phyloP scores from a whole-genome alignment of 1,284 basidiomycete genomes.

The Sphaerobolus stellatus region DNA sequence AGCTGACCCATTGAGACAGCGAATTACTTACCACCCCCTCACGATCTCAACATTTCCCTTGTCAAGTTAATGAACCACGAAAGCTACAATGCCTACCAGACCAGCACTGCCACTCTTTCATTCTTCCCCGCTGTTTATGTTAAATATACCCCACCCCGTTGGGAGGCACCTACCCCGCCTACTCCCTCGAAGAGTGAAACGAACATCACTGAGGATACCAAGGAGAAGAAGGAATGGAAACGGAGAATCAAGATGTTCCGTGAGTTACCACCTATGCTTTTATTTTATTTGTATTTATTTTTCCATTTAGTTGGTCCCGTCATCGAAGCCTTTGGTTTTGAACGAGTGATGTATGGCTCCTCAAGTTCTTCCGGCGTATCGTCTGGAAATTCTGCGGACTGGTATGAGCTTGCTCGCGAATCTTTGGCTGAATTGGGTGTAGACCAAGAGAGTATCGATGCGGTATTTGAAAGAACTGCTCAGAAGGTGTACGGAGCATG shows the following conservation, averaged over 20 bases:
- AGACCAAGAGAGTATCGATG: constrained; percentile 74
- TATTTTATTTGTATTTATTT: constrained; percentile 12
- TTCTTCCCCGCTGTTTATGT: constrained; percentile 72
- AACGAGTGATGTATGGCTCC: constrained; percentile 57
- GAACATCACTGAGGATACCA: constrained; percentile 41
- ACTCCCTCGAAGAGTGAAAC: constrained; percentile 43
- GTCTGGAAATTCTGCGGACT: constrained; percentile 54
- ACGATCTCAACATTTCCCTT: constrained; percentile 67
- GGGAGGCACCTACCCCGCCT: constrained; percentile 64
- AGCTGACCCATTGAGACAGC: constrained; percentile 44
- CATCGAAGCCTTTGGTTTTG: constrained; percentile 61
- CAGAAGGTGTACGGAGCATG: constrained; percentile 53
- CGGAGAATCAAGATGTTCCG: constrained; percentile 85
- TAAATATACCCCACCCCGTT: constrained; percentile 78
- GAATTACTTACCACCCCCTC: constrained; percentile 82
- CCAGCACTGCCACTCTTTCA: constrained; percentile 72
- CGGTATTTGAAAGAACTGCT: constrained; percentile 69
- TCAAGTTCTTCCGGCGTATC: constrained; percentile 42
- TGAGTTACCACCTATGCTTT: too few species aligned
- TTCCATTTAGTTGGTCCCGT: constrained; percentile 64
- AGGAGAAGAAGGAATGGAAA: constrained; percentile 73
- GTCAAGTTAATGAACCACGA: constrained; percentile 77
- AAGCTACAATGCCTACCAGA: constrained; percentile 71
- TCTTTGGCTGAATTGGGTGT: constrained; percentile 80
- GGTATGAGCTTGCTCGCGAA: constrained; percentile 81